Percentiles rank a stretch among this genome's conserved stretches.
Conservation (phyloP, 179 eudicot species). For the Kewa caespitosa region DNA sequence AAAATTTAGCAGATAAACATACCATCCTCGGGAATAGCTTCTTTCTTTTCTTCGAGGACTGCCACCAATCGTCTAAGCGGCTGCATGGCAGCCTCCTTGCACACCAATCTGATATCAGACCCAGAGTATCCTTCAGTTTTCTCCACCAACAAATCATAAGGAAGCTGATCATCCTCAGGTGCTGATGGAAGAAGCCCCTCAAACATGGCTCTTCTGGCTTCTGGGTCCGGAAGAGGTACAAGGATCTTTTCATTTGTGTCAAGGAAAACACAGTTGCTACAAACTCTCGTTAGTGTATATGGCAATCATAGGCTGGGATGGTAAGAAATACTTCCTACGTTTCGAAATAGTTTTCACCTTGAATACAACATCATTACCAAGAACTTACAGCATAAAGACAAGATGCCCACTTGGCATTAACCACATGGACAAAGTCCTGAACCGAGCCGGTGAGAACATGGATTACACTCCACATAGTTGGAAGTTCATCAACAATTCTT, state of each 20-base stretch:
- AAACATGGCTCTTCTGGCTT: constrained; percentile 91
- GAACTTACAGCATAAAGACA: no score
- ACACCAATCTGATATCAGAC: constrained; percentile 85
- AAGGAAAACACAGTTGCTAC: constrained; percentile 25
- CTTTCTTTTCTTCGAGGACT: constrained; percentile 63
- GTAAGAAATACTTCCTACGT: neutral
- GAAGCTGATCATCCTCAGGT: constrained; percentile 50
- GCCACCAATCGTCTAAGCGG: constrained; percentile 85
- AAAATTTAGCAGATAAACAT: constrained; percentile 19
- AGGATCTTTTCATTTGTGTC: constrained; percentile 62
- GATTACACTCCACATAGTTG: no score
- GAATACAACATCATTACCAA: no score
- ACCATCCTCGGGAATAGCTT: constrained; percentile 84
- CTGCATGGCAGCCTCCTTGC: constrained; percentile 99
- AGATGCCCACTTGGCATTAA: no score
- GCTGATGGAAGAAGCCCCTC: constrained; percentile 68
- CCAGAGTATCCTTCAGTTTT: constrained; percentile 91
- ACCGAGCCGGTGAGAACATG: no score
- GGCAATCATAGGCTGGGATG: neutral
- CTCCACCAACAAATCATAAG: constrained; percentile 75
- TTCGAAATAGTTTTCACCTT: no score
- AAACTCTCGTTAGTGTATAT: neutral
- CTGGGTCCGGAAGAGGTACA: constrained; percentile 96
- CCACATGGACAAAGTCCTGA: no score
- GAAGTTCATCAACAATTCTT: no score